Evolutionary conservation across 1,284 basidiomycete genomes (phyloP).

Genomic region (Fistulinella cinereoalba): DNA sequence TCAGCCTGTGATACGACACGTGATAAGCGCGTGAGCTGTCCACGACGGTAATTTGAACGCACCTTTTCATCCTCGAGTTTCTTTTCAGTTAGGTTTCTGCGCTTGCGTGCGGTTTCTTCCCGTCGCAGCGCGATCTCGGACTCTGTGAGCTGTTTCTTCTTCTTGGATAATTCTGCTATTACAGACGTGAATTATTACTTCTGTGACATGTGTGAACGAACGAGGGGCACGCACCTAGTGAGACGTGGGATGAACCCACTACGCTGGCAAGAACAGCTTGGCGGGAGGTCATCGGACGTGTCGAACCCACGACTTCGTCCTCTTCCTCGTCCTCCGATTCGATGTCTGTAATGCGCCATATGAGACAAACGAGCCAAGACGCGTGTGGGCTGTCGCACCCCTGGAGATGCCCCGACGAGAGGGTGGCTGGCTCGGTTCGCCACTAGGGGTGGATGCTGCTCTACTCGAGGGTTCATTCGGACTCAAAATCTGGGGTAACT

Average conservation of each 20-base stretch:
- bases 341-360: slow-evolving; percentile 37
- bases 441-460: slow-evolving; percentile 39
- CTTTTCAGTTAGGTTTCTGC: slow-evolving; percentile 85
- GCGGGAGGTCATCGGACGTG: slow-evolving; percentile 61
- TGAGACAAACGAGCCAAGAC: not conserved
- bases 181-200: slow-evolving; percentile 2
- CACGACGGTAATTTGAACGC: not conserved
- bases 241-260: slow-evolving; percentile 63
- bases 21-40: not conserved
- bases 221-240: slow-evolving; percentile 24
- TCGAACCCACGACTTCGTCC: slow-evolving; percentile 34
- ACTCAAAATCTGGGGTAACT: slow-evolving; percentile 46
- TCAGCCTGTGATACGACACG: slow-evolving; percentile 50
- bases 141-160: slow-evolving; percentile 80
- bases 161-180: slow-evolving; percentile 50
- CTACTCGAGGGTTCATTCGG: slow-evolving; percentile 38
- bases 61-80: slow-evolving; percentile 93
- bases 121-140: slow-evolving; percentile 77
- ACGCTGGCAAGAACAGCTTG: slow-evolving; percentile 71
- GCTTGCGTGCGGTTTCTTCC: slow-evolving; percentile 83
- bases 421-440: slow-evolving; percentile 30
- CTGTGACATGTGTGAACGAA: not conserved
- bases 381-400: slow-evolving; percentile 15
- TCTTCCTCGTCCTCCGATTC: slow-evolving; percentile 58
- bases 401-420: slow-evolving; percentile 31